Evolutionary conservation across 2,329 filamentous ascomycete genomes (phyloP), one percentile per base, ranked within the genome.

Genomic region (Nothophoma quercina): DNA sequence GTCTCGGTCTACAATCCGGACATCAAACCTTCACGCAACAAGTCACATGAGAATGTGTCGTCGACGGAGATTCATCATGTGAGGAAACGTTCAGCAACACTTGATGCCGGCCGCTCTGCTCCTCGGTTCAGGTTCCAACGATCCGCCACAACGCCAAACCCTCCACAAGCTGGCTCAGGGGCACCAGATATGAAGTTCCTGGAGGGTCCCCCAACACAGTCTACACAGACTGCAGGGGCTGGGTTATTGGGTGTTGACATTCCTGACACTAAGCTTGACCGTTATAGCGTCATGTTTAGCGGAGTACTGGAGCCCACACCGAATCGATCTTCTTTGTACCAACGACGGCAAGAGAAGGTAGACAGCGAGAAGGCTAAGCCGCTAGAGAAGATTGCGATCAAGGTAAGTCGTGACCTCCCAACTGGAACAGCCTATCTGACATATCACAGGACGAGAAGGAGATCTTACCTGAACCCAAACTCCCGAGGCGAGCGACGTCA

Each of bases 201-300:
- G 15, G 38, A 36, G 19, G 46, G n/a, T 19, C 38, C 32, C 23
- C 40, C 40, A 33, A 6, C n/a, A 22, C 28, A 40, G 3, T 34
- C 28, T 1, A 13, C 28, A 34, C 28, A 48, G 21, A 28, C 2
- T 16, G 15, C 28, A 26, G 40, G 33, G n/a, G 48, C 42, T 30
- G 45, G 51, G 2, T 64, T 76, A 30, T 77, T 97, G 16, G 82
- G 92, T 63, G 83, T 97, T 13, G 85, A 93, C 44, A 95, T 97
- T 51, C 93, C 93, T 1, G 83, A 84, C 41, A 82, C 90, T 48
- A 85, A 88, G 57, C 81, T 98, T 81, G 93, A 97, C 70, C 82
- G 93, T 40, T 98, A 96, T 64, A 96, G 92, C 63, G 84, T 97
- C 60, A 97, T 97, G 93, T 97, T 98, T 68, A 86, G 88, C 48